Conservation (phyloP, 2,329 filamentous ascomycete genomes). For the Ophiostoma montium region DNA sequence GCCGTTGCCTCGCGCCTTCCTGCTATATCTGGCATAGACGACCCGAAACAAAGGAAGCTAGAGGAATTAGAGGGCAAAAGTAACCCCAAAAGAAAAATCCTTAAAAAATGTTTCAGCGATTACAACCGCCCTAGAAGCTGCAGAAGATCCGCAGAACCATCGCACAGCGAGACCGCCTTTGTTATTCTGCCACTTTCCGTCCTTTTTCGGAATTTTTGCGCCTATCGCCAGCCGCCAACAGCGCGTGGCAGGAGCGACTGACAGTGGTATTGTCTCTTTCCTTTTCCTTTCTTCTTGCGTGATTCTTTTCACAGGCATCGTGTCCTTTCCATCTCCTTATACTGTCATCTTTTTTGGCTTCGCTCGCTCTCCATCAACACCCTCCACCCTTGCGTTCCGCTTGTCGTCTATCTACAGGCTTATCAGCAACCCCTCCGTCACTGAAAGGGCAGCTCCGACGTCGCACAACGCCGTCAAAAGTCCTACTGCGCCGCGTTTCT, state of each 20-base stretch:
- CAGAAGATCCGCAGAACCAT: not conserved
- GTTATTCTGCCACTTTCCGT: not conserved
- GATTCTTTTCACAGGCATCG: not conserved
- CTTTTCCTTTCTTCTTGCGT: not conserved
- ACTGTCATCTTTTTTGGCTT: not conserved
- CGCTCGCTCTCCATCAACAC: not conserved
- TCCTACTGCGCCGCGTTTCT: not conserved
- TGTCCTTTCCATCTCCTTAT: not conserved
- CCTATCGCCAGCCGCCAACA: slow-evolving; percentile 3
- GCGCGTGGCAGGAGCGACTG: not conserved
- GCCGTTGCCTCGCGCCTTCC: slow-evolving; percentile 2
- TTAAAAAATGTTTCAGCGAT: slow-evolving; percentile 1
- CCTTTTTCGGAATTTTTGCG: not conserved
- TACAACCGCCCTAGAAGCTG: not conserved
- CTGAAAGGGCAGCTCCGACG: not conserved
- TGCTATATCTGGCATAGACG: not conserved
- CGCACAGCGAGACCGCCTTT: slow-evolving; percentile 4
- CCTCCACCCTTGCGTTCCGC: not conserved
- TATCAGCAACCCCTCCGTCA: not conserved
- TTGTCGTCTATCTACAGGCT: not conserved
- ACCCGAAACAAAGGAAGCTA: not conserved
- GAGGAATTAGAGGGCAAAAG: not conserved
- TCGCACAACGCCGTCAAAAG: not conserved
- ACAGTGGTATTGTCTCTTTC: not conserved
- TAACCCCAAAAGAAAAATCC: slow-evolving; percentile 1